Percentiles rank a stretch among this genome's conserved stretches.
Conservation (phyloP, 768 basidiomycete species). For the Suillus subluteus region DNA sequence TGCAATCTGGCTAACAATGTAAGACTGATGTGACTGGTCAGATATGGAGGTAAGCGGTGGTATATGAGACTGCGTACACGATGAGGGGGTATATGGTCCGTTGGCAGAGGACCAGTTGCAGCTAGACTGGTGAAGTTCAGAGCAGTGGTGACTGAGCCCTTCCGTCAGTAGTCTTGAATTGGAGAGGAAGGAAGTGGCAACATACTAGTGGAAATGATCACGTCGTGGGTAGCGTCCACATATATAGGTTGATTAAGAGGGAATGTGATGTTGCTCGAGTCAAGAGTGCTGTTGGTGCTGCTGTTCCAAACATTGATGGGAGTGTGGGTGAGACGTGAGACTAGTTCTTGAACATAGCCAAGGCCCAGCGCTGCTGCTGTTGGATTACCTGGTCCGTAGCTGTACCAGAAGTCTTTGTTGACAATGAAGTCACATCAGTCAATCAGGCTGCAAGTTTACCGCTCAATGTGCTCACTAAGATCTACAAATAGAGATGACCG, state of each 20-base stretch:
- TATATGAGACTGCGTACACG: conserved; percentile 22
- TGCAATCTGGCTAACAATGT: conserved; percentile 44
- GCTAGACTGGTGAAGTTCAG: conserved; percentile 51
- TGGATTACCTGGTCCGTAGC: conserved; percentile 48
- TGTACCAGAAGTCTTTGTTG: conserved; percentile 35
- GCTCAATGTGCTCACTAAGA: conserved; percentile 3
- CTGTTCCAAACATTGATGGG: conserved; percentile 44
- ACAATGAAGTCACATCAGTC: neutral
- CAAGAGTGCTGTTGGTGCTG: conserved; percentile 49
- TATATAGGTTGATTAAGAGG: conserved; percentile 43
- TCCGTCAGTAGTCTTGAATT: neutral
- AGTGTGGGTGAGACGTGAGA: conserved; percentile 45
- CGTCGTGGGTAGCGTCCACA: conserved; percentile 51
- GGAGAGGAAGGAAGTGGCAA: neutral
- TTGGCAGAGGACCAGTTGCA: conserved; percentile 43
- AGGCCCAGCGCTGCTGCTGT: conserved; percentile 41
- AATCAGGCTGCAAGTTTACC: conserved; percentile 20
- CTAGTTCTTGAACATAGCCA: conserved; percentile 47
- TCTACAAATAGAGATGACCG: neutral
- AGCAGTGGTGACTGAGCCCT: conserved; percentile 40
- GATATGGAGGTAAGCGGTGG: neutral
- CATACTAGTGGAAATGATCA: conserved; percentile 43
- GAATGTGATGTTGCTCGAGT: conserved; percentile 41
- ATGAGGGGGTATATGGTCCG: conserved; percentile 38
- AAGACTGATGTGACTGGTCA: conserved; percentile 29